Evolutionary conservation across 1,284 basidiomycete genomes (phyloP), one percentile per base, ranked within the genome.

Genomic region (Paramarasmius palmivorus): DNA sequence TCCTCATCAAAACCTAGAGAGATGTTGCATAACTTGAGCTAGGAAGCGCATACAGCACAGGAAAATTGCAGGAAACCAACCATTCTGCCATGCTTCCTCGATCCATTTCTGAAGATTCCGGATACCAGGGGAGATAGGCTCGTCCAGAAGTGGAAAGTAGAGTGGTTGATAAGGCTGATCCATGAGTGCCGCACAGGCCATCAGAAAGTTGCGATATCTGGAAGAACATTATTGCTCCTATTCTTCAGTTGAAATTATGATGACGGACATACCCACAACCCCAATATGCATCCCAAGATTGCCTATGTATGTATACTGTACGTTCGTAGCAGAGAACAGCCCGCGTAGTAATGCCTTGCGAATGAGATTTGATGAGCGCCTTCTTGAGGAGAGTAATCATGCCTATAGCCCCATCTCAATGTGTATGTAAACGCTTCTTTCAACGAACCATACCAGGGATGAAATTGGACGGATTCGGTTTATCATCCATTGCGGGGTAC

Each of bases 141-240:
- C 60, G 51, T 81, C 76, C 3, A 92, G 73, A n/a, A 82, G 68
- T 1, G 77, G 68, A 54, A 77, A 78, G 64, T 92, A 92, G 54
- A 76, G 54, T 0, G 80, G 78, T 63, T 89, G 86, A 6, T 67
- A 54, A 50, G 68, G 65, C 64, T 92, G 90, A 41, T 77, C 76
- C 73, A 90, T 80, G 15, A 95, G 75, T 4, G 84, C 78, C 1
- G 88, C 76, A 58, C 92, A 92, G 3, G 79, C 75, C 88, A 95
- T 95, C 53, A 92, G 62, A 62, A 88, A 93, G 65, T 94, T 95
- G 29, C 92, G 86, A 65, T 95, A 94, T n/a, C 90, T 92, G 57
- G 10, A 53, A 36, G 38, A 49, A 52, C 45, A 34, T 35, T 7
- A 34, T 55, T 14, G 36, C 15, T 3, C 17, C 53, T 10, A 10